These are phyloP conservation scores for Tulasnella sp. DNA, from an alignment of 768 basidiomycete species.

Conservation along the genomic window DNA sequence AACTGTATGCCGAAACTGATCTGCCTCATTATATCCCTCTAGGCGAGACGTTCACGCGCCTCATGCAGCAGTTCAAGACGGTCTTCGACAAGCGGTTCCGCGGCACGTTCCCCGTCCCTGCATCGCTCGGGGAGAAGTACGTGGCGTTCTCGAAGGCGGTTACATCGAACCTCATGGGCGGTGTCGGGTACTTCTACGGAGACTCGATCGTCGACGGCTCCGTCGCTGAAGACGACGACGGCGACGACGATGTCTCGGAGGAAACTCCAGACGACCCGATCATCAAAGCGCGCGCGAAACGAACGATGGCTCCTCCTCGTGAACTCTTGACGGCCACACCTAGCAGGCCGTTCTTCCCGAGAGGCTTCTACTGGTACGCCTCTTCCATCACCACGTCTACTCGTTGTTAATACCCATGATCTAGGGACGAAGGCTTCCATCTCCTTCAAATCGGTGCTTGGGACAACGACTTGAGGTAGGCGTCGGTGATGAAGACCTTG, in stretches of 20 bases:
- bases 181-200: conserved; percentile 92
- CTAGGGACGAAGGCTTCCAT: conserved; percentile 96
- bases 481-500: too few relatives aligned
- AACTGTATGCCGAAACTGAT: conserved; percentile 2
- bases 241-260: conserved; percentile 38
- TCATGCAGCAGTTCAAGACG: conserved; percentile 51
- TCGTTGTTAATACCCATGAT: background rate
- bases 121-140: conserved; percentile 38
- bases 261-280: conserved; percentile 29
- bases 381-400: background rate
- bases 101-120: conserved; percentile 54
- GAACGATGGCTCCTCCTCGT: conserved; percentile 52
- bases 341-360: conserved; percentile 91
- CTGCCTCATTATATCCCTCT: conserved; percentile 3
- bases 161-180: conserved; percentile 84
- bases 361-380: conserved; percentile 90
- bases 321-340: conserved; percentile 85
- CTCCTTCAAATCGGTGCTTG: conserved; percentile 81
- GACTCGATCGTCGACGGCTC: conserved; percentile 74
- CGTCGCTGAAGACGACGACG: conserved; percentile 76
- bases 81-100: conserved; percentile 59
- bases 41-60: conserved; percentile 58
- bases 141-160: conserved; percentile 74
- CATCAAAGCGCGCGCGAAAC: conserved; percentile 33
- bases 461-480: conserved; percentile 78